phyloP scores from a whole-genome alignment of 768 basidiomycete genomes.

The Podaxis rugospora region DNA sequence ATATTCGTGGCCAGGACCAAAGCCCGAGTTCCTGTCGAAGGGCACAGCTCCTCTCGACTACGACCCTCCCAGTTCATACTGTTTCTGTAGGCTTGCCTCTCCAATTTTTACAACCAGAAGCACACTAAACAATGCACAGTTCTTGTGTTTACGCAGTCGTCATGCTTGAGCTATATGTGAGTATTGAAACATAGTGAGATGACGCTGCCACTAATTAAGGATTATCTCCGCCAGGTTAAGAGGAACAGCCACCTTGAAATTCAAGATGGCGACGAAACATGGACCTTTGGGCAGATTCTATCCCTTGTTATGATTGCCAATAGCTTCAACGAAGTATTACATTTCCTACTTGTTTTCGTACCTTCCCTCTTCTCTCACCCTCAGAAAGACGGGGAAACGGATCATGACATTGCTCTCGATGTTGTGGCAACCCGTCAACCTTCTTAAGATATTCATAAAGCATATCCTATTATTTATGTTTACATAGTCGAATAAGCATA shows the following conservation, averaged over 20 bases:
- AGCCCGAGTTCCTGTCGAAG: not conserved
- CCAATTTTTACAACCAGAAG: not conserved
- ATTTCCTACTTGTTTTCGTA: slow-evolving; percentile 7
- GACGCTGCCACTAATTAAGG: not conserved
- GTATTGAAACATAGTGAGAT: not conserved
- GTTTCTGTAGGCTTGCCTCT: not conserved
- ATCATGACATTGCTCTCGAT: not conserved
- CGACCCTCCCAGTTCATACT: not conserved
- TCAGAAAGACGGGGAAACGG: not conserved
- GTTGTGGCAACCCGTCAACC: not conserved
- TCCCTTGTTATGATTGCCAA: slow-evolving; percentile 13
- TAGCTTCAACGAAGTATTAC: slow-evolving; percentile 7
- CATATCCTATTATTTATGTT: too few relatives aligned
- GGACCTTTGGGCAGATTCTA: slow-evolving; percentile 12
- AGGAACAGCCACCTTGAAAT: slow-evolving; percentile 3
- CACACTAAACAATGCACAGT: not conserved
- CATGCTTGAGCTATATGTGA: slow-evolving; percentile 16
- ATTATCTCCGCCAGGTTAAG: not conserved
- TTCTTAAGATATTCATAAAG: not conserved
- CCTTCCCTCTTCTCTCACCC: slow-evolving; percentile 1
- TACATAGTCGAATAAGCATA: too few relatives aligned
- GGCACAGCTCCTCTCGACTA: not conserved
- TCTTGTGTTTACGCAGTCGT: slow-evolving; percentile 12
- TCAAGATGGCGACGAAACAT: not conserved
- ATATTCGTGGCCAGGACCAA: not conserved